A percentile compares a stretch with the other conserved stretches of the same genome.
These are phyloP conservation scores for Colletotrichum paranaense DNA, from an alignment of 2,329 filamentous ascomycete genomes.

Conservation along the genomic window DNA sequence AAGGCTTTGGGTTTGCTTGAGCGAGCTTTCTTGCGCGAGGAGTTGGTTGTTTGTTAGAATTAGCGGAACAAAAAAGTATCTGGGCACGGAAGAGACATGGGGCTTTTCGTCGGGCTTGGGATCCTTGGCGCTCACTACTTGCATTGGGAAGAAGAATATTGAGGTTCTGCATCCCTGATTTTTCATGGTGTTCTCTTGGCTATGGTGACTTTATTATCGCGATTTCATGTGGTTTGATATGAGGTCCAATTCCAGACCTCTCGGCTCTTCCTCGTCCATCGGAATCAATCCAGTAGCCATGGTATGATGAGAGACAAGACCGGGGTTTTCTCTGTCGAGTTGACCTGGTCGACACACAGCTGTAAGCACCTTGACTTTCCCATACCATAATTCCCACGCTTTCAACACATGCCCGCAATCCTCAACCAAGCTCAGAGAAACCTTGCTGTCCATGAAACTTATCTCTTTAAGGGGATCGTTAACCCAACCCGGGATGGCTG, in stretches of 20 bases:
- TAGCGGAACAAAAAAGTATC: neutral
- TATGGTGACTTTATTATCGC: neutral
- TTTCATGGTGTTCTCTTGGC: neutral
- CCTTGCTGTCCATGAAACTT: neutral
- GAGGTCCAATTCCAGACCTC: neutral
- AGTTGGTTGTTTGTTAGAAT: constrained; percentile 8
- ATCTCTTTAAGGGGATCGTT: neutral
- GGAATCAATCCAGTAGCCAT: too few relatives aligned
- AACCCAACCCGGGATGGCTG: neutral
- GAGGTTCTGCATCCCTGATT: neutral
- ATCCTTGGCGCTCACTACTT: neutral
- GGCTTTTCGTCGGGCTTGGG: neutral
- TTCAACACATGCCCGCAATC: neutral
- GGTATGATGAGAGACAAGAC: too few relatives aligned
- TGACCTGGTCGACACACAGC: too few relatives aligned
- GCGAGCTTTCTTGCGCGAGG: neutral
- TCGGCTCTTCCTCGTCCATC: too few relatives aligned
- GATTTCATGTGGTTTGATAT: neutral
- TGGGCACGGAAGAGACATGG: neutral
- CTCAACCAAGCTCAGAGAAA: neutral
- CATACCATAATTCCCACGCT: too few relatives aligned
- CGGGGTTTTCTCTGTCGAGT: too few relatives aligned
- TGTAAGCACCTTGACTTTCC: too few relatives aligned
- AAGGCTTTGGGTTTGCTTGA: constrained; percentile 87
- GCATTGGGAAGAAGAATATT: neutral